Percentiles rank a stretch among this genome's conserved stretches.
phyloP scores from a whole-genome alignment of 75 land plant species.

The Cunninghamia lanceolata region DNA sequence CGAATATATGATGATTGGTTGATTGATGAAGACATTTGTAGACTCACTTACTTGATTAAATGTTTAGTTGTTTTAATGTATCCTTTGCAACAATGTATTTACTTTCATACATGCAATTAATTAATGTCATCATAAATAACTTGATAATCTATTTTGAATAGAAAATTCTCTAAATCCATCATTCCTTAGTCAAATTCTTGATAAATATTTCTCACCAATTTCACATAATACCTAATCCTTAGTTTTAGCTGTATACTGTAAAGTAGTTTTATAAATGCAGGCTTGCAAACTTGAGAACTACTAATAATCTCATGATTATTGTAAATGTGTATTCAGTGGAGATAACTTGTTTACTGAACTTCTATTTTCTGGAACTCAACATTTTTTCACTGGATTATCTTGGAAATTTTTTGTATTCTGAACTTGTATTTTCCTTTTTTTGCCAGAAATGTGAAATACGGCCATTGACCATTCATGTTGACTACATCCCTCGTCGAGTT shows the following conservation, averaged over 20 bases:
- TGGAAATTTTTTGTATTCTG: background rate
- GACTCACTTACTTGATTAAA: too few relatives aligned
- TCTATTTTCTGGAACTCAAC: background rate
- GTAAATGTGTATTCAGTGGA: background rate
- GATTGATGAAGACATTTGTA: too few relatives aligned
- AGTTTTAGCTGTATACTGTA: background rate
- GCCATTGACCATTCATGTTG: conserved; percentile 75
- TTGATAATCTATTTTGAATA: background rate
- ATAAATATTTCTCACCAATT: background rate
- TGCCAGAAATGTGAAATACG: conserved; percentile 82
- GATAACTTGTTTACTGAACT: background rate
- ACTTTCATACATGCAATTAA: too few relatives aligned
- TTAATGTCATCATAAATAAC: background rate
- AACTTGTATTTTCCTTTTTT: background rate
- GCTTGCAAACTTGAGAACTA: background rate
- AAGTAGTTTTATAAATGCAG: background rate
- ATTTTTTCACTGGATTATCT: background rate
- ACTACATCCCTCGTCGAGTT: conserved; percentile 75
- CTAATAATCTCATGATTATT: background rate
- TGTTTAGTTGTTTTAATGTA: too few relatives aligned
- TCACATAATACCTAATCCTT: background rate
- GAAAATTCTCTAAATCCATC: background rate
- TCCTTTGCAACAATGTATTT: too few relatives aligned
- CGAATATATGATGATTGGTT: background rate
- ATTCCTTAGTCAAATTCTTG: background rate